Evolutionary conservation across 148 eudicot species (phyloP).

Genomic region (Heliamphora exappendiculata): DNA sequence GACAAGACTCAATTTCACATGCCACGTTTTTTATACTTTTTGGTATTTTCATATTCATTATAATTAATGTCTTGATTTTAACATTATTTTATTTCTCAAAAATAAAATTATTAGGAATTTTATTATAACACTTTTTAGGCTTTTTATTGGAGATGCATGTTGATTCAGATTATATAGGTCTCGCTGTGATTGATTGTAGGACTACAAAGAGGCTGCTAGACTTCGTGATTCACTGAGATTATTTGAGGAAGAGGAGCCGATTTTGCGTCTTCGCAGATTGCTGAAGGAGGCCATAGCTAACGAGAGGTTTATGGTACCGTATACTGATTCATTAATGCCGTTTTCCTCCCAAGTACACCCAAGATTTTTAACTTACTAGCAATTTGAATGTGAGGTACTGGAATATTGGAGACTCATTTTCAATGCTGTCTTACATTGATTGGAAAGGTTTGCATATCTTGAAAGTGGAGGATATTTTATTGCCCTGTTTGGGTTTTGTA

Average conservation of each 20-base stretch:
- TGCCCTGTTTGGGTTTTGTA: background rate
- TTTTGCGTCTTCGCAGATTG: constrained; percentile 66
- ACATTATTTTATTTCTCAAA: too few species aligned
- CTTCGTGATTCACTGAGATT: constrained; percentile 79
- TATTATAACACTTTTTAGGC: too few species aligned
- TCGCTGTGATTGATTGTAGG: constrained; percentile 33
- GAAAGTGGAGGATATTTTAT: background rate
- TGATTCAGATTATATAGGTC: background rate
- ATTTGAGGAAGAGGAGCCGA: constrained; percentile 89
- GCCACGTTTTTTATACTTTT: background rate
- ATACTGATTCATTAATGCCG: background rate
- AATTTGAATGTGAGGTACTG: background rate
- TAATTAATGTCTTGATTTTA: too few species aligned
- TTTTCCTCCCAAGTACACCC: background rate
- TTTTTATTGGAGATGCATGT: background rate
- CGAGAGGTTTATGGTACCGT: constrained; percentile 50
- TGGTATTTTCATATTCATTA: background rate
- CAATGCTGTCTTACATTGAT: background rate
- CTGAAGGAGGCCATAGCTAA: constrained; percentile 74
- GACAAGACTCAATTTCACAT: too few species aligned
- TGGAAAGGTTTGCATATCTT: background rate
- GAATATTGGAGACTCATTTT: background rate
- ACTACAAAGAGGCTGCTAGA: constrained; percentile 90
- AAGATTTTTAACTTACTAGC: background rate
- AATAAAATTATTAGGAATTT: too few species aligned